Evolutionary conservation across 1,284 basidiomycete species (phyloP).

Genomic region (Moniliophthora roreri): DNA sequence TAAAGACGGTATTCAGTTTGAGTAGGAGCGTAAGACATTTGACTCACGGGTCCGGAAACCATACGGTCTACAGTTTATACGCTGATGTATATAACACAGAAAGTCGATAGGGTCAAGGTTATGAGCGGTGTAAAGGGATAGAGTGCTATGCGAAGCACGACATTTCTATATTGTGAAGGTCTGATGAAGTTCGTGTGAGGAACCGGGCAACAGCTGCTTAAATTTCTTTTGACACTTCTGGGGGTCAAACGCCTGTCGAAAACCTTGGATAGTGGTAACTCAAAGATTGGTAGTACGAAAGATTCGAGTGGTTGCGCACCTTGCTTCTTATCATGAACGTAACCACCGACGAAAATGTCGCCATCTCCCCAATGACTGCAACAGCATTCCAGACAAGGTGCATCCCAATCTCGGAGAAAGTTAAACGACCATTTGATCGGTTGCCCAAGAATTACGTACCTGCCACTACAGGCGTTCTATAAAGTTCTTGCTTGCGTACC

Average conservation of each 20-base stretch:
- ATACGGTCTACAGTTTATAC: no score
- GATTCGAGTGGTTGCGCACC: slow-evolving; percentile 13
- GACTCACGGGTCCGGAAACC: no score
- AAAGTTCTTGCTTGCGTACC: slow-evolving; percentile 17
- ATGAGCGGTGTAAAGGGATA: background rate
- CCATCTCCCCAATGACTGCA: slow-evolving; percentile 20
- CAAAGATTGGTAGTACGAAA: background rate
- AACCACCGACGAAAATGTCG: slow-evolving; percentile 18
- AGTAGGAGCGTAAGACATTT: no score
- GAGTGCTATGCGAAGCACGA: slow-evolving; percentile 1
- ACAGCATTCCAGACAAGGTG: slow-evolving; percentile 23
- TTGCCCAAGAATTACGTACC: no score
- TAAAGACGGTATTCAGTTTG: no score
- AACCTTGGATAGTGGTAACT: background rate
- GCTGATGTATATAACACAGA: background rate
- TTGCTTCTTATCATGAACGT: slow-evolving; percentile 16
- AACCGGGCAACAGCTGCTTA: background rate
- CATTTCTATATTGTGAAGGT: background rate
- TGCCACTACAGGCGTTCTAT: slow-evolving; percentile 19
- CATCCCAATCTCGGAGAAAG: slow-evolving; percentile 19
- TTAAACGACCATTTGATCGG: no score
- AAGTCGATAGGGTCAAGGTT: background rate
- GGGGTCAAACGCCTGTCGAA: background rate
- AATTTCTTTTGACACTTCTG: background rate
- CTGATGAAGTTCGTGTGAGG: background rate